These are phyloP conservation scores for Eutrema japonicum DNA, from an alignment of 345 rosid species.

Conservation along the genomic window DNA sequence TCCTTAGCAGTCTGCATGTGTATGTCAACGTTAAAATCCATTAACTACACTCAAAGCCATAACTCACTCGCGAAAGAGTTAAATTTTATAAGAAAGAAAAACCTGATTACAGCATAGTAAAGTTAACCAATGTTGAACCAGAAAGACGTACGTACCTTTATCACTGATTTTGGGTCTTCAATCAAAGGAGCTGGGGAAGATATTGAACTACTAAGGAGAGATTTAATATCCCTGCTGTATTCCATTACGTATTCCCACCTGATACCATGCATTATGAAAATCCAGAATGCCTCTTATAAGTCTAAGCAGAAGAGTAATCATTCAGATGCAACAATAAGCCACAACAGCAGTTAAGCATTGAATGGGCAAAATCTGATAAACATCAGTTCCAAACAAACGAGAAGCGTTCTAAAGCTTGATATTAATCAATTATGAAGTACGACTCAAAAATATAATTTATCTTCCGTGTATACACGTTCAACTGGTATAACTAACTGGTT, in stretches of 20 bases:
- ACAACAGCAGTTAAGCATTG: no score
- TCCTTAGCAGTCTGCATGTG: slow-evolving; percentile 55
- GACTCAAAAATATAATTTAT: no score
- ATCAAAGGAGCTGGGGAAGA: slow-evolving; percentile 46
- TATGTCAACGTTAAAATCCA: background rate
- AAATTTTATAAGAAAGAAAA: background rate
- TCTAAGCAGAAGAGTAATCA: no score
- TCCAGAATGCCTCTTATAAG: background rate
- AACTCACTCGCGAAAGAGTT: background rate
- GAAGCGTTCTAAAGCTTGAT: no score
- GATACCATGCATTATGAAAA: slow-evolving; percentile 25
- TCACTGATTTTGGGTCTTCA: slow-evolving; percentile 65
- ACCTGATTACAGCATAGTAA: background rate
- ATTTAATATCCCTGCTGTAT: slow-evolving; percentile 76
- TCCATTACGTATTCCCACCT: slow-evolving; percentile 96
- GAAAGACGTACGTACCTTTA: slow-evolving; percentile 51
- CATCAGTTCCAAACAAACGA: no score
- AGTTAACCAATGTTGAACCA: background rate
- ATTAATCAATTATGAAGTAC: no score
- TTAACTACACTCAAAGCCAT: slow-evolving; percentile 22
- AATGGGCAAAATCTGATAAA: no score
- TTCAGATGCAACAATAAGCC: no score
- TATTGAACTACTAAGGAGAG: slow-evolving; percentile 62
- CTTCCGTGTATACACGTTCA: no score
- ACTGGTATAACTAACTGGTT: no score